These are phyloP conservation scores for Mycena galopus DNA, from an alignment of 768 basidiomycete species.

Conservation along the genomic window DNA sequence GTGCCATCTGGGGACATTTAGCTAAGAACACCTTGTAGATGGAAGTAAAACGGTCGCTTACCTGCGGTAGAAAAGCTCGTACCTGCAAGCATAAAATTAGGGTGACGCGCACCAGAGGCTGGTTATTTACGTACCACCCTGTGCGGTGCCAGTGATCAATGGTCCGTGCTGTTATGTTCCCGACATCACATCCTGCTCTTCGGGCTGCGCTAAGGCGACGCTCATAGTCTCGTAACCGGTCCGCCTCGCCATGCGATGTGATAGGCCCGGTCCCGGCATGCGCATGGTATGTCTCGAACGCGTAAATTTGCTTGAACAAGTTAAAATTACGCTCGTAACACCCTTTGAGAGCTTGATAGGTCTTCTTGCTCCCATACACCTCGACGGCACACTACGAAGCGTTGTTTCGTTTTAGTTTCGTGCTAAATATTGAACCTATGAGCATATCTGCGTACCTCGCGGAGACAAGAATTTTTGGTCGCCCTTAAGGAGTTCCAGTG, in stretches of 20 bases:
- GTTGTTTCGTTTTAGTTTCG: too few species aligned
- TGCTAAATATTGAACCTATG: conserved; percentile 21
- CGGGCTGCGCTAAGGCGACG: conserved; percentile 76
- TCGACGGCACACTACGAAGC: conserved; percentile 71
- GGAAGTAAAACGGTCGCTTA: conserved; percentile 42
- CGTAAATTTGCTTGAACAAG: conserved; percentile 85
- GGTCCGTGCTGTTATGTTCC: conserved; percentile 78
- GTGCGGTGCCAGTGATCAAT: conserved; percentile 85
- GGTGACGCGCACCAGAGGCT: background rate
- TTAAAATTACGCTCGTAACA: conserved; percentile 91
- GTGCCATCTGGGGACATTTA: conserved; percentile 64
- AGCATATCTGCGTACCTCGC: conserved; percentile 64
- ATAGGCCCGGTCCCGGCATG: conserved; percentile 53
- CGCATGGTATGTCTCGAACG: conserved; percentile 70
- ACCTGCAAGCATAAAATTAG: conserved; percentile 43
- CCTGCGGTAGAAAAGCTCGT: conserved; percentile 78
- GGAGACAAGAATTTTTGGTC: conserved; percentile 86
- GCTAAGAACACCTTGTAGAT: background rate
- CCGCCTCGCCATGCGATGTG: conserved; percentile 64
- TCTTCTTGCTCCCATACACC: conserved; percentile 82
- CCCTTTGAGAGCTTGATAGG: conserved; percentile 86
- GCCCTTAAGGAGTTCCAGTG: conserved; percentile 84
- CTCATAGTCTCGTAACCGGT: conserved; percentile 79
- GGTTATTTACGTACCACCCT: conserved; percentile 62
- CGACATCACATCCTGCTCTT: conserved; percentile 76